Conservation (phyloP, 2,329 filamentous ascomycete species). For the Fusarium abutilonis region DNA sequence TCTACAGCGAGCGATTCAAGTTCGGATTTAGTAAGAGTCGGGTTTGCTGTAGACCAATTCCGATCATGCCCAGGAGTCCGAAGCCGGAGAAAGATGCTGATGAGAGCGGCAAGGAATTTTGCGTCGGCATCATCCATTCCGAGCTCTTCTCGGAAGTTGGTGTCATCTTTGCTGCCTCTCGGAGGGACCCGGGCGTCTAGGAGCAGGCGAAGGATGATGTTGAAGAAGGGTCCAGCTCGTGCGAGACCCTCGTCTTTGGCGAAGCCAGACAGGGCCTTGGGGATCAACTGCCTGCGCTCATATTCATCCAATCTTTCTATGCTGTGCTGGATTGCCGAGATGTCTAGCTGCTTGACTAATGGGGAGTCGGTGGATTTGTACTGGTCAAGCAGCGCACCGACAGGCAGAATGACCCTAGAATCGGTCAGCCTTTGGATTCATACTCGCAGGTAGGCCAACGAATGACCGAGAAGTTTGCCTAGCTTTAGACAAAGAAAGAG, state of each 20-base stretch:
- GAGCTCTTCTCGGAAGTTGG: slow-evolving; percentile 70
- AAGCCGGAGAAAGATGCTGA: slow-evolving; percentile 75
- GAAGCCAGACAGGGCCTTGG: slow-evolving; percentile 55
- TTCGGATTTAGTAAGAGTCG: slow-evolving; percentile 47
- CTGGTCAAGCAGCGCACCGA: slow-evolving; percentile 84
- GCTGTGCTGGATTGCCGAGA: slow-evolving; percentile 90
- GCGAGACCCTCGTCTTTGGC: slow-evolving; percentile 47
- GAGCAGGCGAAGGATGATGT: slow-evolving; percentile 81
- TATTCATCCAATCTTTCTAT: slow-evolving; percentile 59
- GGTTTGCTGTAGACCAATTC: slow-evolving; percentile 49
- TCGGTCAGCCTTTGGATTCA: slow-evolving; percentile 10
- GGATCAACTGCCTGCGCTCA: slow-evolving; percentile 78
- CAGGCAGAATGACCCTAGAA: slow-evolving; percentile 77
- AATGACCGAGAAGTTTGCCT: no score
- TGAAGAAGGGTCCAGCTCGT: slow-evolving; percentile 72
- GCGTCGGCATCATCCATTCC: slow-evolving; percentile 77
- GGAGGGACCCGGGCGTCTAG: slow-evolving; percentile 76
- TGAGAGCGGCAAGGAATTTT: slow-evolving; percentile 75
- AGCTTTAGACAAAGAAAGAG: no score
- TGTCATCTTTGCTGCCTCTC: slow-evolving; percentile 82
- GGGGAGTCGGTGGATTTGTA: slow-evolving; percentile 80
- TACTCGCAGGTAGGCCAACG: no score
- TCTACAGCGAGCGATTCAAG: slow-evolving; percentile 47
- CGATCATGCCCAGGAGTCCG: slow-evolving; percentile 46
- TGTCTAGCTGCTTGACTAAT: slow-evolving; percentile 86